Evolutionary conservation across 495 filamentous ascomycete genomes (phyloP), one percentile per base, ranked within the genome.

Genomic region (Barbatosphaeria neglecta): DNA sequence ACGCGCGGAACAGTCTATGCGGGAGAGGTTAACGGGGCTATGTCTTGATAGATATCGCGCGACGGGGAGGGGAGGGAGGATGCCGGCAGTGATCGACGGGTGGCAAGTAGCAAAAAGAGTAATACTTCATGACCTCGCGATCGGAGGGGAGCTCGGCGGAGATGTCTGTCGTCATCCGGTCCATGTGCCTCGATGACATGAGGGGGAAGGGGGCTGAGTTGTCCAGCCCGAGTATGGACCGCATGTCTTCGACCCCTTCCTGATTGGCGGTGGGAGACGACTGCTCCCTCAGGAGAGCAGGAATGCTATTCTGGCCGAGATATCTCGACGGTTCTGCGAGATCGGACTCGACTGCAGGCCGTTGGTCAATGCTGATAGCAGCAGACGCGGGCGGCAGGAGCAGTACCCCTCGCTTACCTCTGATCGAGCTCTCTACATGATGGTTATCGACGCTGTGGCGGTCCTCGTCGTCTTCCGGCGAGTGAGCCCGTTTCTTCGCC

Each of bases 181-280:
- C 77, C 9, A 86, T 76, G 49, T 86, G 79, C 27, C 78, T 75
- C 1, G 80, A 70, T 9, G 83, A 85, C 73, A 86, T 86, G 49
- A 92, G 82, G 17, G 86, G 86, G 62, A 90, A 92, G 19, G 86
- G 86, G 22, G 86, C 84, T 46, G 87, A 84, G 50, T 87, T 88
- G 55, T 90, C 86, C 16, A 92, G 75, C 11, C 85, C 86, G 28
- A 92, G 73, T 22, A 90, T 82, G 4, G 86, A 85, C 31, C 87
- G 69, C 62, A 92, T 86, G 51, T 82, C 84, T 54, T 67, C 69
- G 47, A 58, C 61, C 22, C 73, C 70, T 43, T 62, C 67, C 22
- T 65, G 64, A 39, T 64, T 65, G 43, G 73, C 69, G 52, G 60
- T 66, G 20, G 62, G 58, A 13, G 67, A 62, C 7, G 72, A 64